Evolutionary conservation across 805 yeast genomes (phyloP).

Genomic region (Starmerella powellii): DNA sequence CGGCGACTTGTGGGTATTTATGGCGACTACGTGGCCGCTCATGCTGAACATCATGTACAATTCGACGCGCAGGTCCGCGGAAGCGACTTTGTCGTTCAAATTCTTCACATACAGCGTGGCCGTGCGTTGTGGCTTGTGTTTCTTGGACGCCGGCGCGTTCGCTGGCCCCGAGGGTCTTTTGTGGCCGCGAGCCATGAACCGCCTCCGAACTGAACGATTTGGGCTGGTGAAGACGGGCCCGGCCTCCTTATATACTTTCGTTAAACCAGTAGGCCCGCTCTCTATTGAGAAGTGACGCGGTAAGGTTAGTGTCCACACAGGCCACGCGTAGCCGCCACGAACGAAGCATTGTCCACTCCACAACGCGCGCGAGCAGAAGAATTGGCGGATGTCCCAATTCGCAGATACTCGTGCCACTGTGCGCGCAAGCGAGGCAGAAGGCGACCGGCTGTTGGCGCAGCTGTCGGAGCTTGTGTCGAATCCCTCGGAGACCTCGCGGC

Average conservation of each 20-base stretch:
- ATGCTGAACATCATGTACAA: slow-evolving; percentile 32
- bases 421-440: slow-evolving; percentile 51
- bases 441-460: slow-evolving; percentile 41
- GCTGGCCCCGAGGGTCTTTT: too few relatives aligned
- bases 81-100: slow-evolving; percentile 30
- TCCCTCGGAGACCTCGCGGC: slow-evolving; percentile 35
- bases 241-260: too few relatives aligned
- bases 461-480: slow-evolving; percentile 46
- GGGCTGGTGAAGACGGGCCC: too few relatives aligned
- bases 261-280: too few relatives aligned
- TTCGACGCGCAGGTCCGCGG: slow-evolving; percentile 27
- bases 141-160: too few relatives aligned
- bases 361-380: too few relatives aligned
- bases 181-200: too few relatives aligned
- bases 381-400: slow-evolving; percentile 13
- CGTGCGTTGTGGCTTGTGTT: too few relatives aligned
- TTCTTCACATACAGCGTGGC: slow-evolving; percentile 31
- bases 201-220: not conserved
- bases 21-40: slow-evolving; percentile 30
- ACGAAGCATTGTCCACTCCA: too few relatives aligned
- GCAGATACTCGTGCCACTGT: slow-evolving; percentile 9
- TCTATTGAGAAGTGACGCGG: too few relatives aligned
- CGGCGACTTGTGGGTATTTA: slow-evolving; percentile 30
- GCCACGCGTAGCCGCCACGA: too few relatives aligned
- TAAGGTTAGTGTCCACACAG: too few relatives aligned